Conservation (phyloP, 805 yeast genomes). For the Teunomyces lycoperdinae region DNA sequence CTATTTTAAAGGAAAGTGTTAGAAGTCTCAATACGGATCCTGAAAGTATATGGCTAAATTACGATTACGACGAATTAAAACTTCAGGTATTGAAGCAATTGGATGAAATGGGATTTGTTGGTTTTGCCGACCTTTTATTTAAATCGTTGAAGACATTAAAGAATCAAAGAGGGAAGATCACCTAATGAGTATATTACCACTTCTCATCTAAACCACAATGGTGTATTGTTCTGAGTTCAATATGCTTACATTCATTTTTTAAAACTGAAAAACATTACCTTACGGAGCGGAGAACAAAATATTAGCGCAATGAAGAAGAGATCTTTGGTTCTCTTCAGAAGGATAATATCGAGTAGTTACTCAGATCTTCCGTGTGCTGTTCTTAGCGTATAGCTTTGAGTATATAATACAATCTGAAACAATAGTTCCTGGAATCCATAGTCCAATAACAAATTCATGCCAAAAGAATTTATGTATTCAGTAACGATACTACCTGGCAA, state of each 20-base stretch:
- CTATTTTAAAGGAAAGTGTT: slow-evolving; percentile 46
- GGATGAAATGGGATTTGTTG: slow-evolving; percentile 43
- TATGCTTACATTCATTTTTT: too few species aligned
- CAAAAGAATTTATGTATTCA: too few species aligned
- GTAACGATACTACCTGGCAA: too few species aligned
- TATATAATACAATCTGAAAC: background rate
- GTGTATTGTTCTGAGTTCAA: too few species aligned
- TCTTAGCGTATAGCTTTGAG: background rate
- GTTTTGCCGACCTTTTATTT: slow-evolving; percentile 49
- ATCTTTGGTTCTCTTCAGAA: too few species aligned
- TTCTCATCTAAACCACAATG: background rate
- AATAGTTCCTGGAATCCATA: too few species aligned
- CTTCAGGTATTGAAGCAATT: slow-evolving; percentile 43
- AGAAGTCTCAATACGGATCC: slow-evolving; percentile 22
- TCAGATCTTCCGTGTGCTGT: too few species aligned
- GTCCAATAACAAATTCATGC: too few species aligned
- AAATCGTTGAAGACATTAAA: slow-evolving; percentile 46
- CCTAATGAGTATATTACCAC: background rate
- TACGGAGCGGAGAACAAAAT: too few species aligned
- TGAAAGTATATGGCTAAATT: slow-evolving; percentile 36
- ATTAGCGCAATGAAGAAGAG: too few species aligned
- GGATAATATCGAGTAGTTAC: too few species aligned
- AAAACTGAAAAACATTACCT: too few species aligned
- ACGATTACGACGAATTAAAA: slow-evolving; percentile 44
- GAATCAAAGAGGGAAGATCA: slow-evolving; percentile 13